Evolutionary conservation across 495 filamentous ascomycete species (phyloP).

Genomic region (Sphaerosporella brunnea): DNA sequence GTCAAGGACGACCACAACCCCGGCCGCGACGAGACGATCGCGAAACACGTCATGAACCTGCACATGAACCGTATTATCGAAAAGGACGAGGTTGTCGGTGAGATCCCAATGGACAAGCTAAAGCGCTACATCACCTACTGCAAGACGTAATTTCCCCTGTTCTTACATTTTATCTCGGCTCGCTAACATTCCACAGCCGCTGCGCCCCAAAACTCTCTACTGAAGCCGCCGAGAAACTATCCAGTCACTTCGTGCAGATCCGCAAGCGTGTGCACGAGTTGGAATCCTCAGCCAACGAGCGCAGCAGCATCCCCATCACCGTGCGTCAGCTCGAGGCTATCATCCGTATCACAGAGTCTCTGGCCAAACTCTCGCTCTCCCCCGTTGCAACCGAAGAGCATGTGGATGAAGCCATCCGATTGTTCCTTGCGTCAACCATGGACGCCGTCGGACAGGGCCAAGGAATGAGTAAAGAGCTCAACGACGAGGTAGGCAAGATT

Average conservation of each 20-base stretch:
- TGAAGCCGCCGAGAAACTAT: slow-evolving; percentile 89
- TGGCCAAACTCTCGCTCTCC: slow-evolving; percentile 76
- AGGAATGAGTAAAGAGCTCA: slow-evolving; percentile 67
- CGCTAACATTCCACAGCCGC: slow-evolving; percentile 41
- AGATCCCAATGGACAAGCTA: slow-evolving; percentile 91
- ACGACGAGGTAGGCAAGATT: slow-evolving; percentile 71
- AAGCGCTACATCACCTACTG: slow-evolving; percentile 96
- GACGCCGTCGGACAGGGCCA: slow-evolving; percentile 85
- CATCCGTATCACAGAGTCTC: slow-evolving; percentile 86
- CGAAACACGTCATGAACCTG: slow-evolving; percentile 91
- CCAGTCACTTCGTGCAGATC: slow-evolving; percentile 92
- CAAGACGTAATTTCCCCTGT: slow-evolving; percentile 49
- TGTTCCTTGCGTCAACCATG: slow-evolving; percentile 96
- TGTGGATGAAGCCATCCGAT: slow-evolving; percentile 92
- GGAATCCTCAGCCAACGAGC: slow-evolving; percentile 68
- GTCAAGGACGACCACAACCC: slow-evolving; percentile 90
- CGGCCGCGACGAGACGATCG: slow-evolving; percentile 77
- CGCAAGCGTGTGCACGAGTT: slow-evolving; percentile 82
- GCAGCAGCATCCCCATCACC: slow-evolving; percentile 90
- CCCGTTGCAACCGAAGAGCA: slow-evolving; percentile 75
- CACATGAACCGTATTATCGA: slow-evolving; percentile 71
- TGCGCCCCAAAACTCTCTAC: slow-evolving; percentile 85
- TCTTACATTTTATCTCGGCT: background rate
- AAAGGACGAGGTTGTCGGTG: slow-evolving; percentile 57
- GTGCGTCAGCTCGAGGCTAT: slow-evolving; percentile 95